Evolutionary conservation across 257 asterid species (phyloP), one percentile per base, ranked within the genome.

Genomic region (Nemophila menziesii): DNA sequence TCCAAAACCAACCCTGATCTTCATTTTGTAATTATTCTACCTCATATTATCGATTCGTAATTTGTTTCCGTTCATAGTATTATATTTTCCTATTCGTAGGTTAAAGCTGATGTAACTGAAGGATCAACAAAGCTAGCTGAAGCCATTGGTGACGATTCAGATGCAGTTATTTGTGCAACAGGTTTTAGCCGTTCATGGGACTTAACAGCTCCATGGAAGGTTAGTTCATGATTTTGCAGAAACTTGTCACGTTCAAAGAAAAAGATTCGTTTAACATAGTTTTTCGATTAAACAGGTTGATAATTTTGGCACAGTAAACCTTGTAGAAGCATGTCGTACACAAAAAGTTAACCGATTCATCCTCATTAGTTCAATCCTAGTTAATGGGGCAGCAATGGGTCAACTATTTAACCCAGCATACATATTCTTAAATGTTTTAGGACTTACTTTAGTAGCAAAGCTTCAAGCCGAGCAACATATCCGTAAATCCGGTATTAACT

Each of bases 321-420:
- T 89, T 53, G 98, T 84, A 12, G 98, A 89, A 22, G 98, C 94
- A 41, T 84, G 98, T 71, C 61, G 82, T 52, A 80, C 78, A 54
- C 75, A 63, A 44, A 79, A 78, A 17, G 86, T 89, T 7, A 64
- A 72, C 49, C 68, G 95, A 66, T 89, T 89, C 53, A 61, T 89
- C 70, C 94, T 80, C 24, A 53, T 89, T 46, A 89, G 98, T 52
- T 89, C 98, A 16, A 89, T 89, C 46, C 60, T 89, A 46, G 98
- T 84, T 11, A 89, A 84, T 48, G 98, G 98, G 15, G 98, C 96
- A 22, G 86, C 98, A 55, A 84, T 84, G 94, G 95, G 98, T 27
- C 98, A 89, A 60, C 51, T 78, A 53, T 43, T 89, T 19, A 89
- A 89, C 46, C 98, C 98, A 6, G 73, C 95, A 3, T 89, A 89